Evolutionary conservation across 202 grass and related monocot genomes (phyloP).

Genomic region (Setaria italica): DNA sequence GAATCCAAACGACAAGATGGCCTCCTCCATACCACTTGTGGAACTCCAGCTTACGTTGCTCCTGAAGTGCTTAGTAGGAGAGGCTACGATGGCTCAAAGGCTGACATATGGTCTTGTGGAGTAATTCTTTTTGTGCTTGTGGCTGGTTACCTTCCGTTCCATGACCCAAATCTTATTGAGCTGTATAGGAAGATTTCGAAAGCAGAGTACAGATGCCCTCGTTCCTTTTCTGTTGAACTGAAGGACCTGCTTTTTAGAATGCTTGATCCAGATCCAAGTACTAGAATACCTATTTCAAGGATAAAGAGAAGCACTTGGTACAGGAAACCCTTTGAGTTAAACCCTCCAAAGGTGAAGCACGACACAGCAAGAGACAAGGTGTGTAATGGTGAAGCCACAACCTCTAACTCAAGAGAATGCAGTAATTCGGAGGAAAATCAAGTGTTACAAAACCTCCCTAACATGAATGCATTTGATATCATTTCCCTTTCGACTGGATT

Average conservation of each 20-base stretch:
- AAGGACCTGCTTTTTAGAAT: constrained; percentile 69
- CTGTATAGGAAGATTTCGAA: constrained; percentile 85
- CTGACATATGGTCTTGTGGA: constrained; percentile 90
- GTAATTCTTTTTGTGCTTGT: constrained; percentile 86
- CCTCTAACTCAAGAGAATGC: constrained; percentile 43
- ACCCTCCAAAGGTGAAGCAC: constrained; percentile 45
- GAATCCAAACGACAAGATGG: constrained; percentile 83
- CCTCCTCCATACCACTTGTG: constrained; percentile 87
- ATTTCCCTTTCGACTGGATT: constrained; percentile 85
- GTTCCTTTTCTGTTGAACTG: constrained; percentile 69
- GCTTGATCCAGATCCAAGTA: constrained; percentile 77
- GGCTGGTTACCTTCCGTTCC: constrained; percentile 85
- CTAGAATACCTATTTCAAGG: constrained; percentile 67
- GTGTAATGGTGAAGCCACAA: constrained; percentile 37
- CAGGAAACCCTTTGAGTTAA: constrained; percentile 48
- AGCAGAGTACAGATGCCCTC: constrained; percentile 75
- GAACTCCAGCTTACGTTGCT: constrained; percentile 89
- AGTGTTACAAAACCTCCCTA: constrained; percentile 54
- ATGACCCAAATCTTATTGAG: constrained; percentile 82
- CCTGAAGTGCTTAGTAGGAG: constrained; percentile 80
- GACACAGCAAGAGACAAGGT: constrained; percentile 50
- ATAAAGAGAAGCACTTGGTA: constrained; percentile 75
- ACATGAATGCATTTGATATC: constrained; percentile 87
- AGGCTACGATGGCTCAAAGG: constrained; percentile 78
- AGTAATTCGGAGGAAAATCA: constrained; percentile 48